A percentile compares a stretch with the other conserved stretches of the same genome.
These are phyloP conservation scores for Glarea lozoyensis DNA, from an alignment of 495 filamentous ascomycete species.

Conservation along the genomic window DNA sequence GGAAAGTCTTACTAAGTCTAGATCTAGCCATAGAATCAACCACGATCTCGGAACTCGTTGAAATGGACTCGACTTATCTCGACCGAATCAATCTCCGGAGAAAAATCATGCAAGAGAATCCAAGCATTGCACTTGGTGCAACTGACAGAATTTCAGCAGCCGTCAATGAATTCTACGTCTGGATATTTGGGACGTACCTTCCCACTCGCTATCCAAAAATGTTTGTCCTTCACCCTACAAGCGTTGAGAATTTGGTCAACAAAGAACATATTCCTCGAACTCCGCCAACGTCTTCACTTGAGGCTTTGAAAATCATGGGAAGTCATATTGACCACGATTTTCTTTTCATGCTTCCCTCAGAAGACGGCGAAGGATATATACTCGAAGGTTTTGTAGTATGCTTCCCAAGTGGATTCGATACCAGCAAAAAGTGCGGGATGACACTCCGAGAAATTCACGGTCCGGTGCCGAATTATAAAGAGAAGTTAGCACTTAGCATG, in stretches of 20 bases:
- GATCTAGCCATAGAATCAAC: conserved; percentile 28
- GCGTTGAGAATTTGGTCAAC: conserved; percentile 39
- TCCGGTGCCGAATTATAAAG: conserved; percentile 59
- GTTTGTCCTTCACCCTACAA: conserved; percentile 33
- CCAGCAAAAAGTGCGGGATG: conserved; percentile 52
- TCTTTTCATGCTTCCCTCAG: conserved; percentile 56
- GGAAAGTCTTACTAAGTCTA: conserved; percentile 12
- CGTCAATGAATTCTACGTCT: conserved; percentile 57
- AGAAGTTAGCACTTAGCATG: conserved; percentile 67
- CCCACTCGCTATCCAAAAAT: conserved; percentile 56
- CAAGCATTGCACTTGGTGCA: conserved; percentile 34
- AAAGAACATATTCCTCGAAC: conserved; percentile 31
- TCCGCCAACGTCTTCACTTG: conserved; percentile 14
- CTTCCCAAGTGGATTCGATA: conserved; percentile 66
- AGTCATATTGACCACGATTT: conserved; percentile 66
- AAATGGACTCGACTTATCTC: conserved; percentile 58
- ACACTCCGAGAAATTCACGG: conserved; percentile 57
- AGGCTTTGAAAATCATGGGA: conserved; percentile 39
- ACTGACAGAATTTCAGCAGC: conserved; percentile 35
- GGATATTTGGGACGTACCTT: conserved; percentile 53
- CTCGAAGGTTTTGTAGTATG: conserved; percentile 61
- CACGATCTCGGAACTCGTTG: conserved; percentile 52
- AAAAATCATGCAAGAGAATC: conserved; percentile 37
- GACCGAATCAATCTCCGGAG: conserved; percentile 45
- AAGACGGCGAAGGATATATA: conserved; percentile 42